These are phyloP conservation scores for Lepidium sativum DNA, from an alignment of 345 rosid species.

Conservation along the genomic window DNA sequence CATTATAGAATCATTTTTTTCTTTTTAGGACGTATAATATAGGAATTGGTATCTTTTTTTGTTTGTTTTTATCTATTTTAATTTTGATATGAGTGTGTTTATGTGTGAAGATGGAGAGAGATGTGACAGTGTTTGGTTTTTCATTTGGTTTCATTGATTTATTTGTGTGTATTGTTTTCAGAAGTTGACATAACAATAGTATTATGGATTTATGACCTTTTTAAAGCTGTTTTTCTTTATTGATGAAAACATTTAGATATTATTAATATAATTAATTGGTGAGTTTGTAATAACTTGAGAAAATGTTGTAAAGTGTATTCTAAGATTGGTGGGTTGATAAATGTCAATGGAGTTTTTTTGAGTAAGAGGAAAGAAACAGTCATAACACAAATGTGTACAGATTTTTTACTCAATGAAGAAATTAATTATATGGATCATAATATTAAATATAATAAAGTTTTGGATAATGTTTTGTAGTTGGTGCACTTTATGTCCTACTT, in stretches of 20 bases:
- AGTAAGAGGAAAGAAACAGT: background rate
- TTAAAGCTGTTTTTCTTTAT: background rate
- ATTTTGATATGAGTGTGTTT: conserved; percentile 1
- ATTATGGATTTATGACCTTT: background rate
- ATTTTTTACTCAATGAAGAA: background rate
- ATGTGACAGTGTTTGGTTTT: conserved; percentile 15
- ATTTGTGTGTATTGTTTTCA: conserved; percentile 11
- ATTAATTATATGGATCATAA: background rate
- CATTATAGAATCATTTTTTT: conserved; percentile 20
- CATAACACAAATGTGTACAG: background rate
- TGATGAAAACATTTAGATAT: background rate
- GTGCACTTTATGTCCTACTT: conserved; percentile 26
- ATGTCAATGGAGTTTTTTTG: background rate
- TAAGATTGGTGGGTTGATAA: background rate
- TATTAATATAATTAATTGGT: background rate
- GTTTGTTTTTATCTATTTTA: no score
- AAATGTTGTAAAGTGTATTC: background rate
- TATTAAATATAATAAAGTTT: background rate
- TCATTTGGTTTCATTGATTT: conserved; percentile 33
- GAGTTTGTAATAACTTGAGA: background rate
- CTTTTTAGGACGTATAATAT: conserved; percentile 11
- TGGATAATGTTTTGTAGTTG: conserved; percentile 25
- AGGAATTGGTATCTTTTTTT: conserved; percentile 1
- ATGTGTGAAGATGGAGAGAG: conserved; percentile 12
- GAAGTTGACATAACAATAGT: conserved; percentile 19